Base-by-base conservation (phyloP, 352 stramenopile species). In the Globisporangium cystogenes region DNA sequence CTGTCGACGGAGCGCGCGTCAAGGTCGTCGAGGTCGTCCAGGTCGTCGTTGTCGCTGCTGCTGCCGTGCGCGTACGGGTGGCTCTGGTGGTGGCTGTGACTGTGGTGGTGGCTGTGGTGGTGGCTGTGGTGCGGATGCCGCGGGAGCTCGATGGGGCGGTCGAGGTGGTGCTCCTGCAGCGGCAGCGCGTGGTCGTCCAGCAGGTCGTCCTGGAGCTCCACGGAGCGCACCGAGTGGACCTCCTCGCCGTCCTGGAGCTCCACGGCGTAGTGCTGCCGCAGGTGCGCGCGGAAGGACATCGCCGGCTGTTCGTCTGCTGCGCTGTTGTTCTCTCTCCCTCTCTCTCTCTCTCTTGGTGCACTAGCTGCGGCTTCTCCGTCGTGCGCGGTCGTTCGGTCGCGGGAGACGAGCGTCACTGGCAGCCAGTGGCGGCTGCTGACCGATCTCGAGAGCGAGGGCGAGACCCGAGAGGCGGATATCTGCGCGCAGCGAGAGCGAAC, bases 211-310 rank as follows among this genome's bases (percentile, higher is more conserved):
- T 52, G 53, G 15, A 47, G 37, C 18, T 59, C 53, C 5, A 53
- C 48, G 6, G 53, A 59, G 33, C 44, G 53, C 49, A 63, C 43
- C 26, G 57, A 63, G 45, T 58, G 57, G 20, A 50, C 57, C 12
- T 63, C 57, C 14, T 58, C 50, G 23, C 57, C 27, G 42, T 63
- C 57, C 35, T 57, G 56, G 26, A 55, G 36, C 12, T 55, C 48
- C 12, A 49, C 49, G n/a, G n/a, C 48, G 33, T 57, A 57, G 20
- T 52, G 47, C 0, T 58, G 51, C 1, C 48, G 52, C 18, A 47
- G 53, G 3, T 52, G 46, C 31, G 27, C n/a, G 46, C 45, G 43
- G 44, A 46, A 48, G 24, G 49, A 41, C 49, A 55, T n/a, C n/a
- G n/a, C n/a, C n/a, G n/a, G n/a, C n/a, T n/a, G n/a, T 56, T 14